Percentiles rank a stretch among this genome's conserved stretches.
phyloP scores from a whole-genome alignment of 2,329 filamentous ascomycete genomes.

The Monosporascus sp. region DNA sequence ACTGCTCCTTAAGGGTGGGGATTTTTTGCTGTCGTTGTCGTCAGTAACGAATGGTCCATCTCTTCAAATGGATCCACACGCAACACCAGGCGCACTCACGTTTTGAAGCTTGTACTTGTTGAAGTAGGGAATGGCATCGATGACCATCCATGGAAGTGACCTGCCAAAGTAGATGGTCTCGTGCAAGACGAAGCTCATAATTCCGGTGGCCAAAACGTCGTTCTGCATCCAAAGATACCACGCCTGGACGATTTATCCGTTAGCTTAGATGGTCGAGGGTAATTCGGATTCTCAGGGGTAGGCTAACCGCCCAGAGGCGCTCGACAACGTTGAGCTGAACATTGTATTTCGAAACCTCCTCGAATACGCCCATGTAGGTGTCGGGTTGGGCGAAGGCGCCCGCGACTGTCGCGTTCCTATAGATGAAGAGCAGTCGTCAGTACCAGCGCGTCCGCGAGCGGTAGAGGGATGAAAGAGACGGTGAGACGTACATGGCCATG shows the following conservation, averaged over 20 bases:
- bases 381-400: conserved; percentile 42
- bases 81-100: conserved; percentile 42
- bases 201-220: conserved; percentile 90
- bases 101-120: conserved; percentile 92
- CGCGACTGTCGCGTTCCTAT: conserved; percentile 46
- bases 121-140: conserved; percentile 83
- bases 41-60: conserved; percentile 14
- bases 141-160: conserved; percentile 84
- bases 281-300: conserved; percentile 1
- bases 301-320: conserved; percentile 74
- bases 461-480: not conserved
- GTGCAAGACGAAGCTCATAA: conserved; percentile 96
- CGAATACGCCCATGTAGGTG: conserved; percentile 53
- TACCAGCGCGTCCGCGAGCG: not conserved
- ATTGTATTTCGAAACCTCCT: conserved; percentile 67
- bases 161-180: conserved; percentile 93
- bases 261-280: conserved; percentile 1
- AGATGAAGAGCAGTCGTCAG: conserved; percentile 6
- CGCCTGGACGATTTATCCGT: conserved; percentile 39
- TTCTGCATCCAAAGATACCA: conserved; percentile 99
- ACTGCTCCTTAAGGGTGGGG: conserved; percentile 88
- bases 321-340: conserved; percentile 81
- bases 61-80: not conserved
- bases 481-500: conserved; percentile 25
- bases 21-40: conserved; percentile 58